Evolutionary conservation across 179 eudicot species (phyloP).

Genomic region (Heliamphora pulchella): DNA sequence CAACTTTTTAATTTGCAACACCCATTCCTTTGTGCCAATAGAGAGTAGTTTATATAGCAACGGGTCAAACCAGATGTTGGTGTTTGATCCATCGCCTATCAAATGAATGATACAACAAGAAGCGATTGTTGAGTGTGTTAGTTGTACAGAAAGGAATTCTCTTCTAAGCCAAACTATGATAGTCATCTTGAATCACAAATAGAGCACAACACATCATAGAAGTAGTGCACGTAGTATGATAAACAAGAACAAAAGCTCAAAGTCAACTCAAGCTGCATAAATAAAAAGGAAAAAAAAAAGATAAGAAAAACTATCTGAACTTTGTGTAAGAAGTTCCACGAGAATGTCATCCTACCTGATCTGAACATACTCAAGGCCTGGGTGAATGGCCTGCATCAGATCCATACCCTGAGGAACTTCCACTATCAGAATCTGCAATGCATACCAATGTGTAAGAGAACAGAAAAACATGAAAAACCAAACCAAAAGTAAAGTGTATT

Average conservation of each 20-base stretch:
- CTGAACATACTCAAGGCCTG: conserved; percentile 14
- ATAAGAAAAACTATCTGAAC: neutral
- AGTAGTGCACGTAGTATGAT: neutral
- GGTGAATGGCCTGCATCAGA: conserved; percentile 28
- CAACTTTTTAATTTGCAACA: no score
- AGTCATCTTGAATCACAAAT: neutral
- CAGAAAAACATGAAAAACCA: conserved; percentile 1
- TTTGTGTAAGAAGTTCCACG: neutral
- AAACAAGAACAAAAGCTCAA: conserved; percentile 2
- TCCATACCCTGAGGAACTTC: conserved; percentile 42
- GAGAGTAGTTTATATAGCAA: no score
- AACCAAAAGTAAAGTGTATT: neutral
- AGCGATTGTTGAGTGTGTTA: neutral
- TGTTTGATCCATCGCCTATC: neutral
- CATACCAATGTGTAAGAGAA: conserved; percentile 12
- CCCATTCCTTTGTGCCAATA: no score
- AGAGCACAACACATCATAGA: neutral
- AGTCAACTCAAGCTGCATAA: neutral
- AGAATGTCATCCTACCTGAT: conserved; percentile 11
- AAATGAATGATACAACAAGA: neutral
- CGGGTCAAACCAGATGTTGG: neutral
- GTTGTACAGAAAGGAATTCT: neutral
- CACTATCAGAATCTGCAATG: conserved; percentile 58
- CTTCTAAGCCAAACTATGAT: neutral
- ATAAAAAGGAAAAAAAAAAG: neutral